Base-by-base conservation (phyloP, 2,329 filamentous ascomycete genomes). In the Ophiocordyceps australis region DNA sequence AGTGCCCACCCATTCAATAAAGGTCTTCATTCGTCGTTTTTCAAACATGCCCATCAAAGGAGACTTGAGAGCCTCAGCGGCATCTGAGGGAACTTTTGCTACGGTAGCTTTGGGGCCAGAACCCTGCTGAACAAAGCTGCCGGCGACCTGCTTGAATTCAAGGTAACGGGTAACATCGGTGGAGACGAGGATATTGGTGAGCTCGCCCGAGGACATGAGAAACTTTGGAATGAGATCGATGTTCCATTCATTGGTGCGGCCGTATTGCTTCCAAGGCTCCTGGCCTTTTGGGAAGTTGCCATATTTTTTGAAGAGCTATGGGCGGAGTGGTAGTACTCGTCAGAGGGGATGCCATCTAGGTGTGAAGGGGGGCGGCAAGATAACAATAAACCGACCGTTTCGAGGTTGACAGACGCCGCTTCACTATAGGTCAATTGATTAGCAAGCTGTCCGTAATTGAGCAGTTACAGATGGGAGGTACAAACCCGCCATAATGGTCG, bases 201-300 rank as follows among this genome's bases (percentile, higher is more conserved):
- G 65, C 60, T 98, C 86, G 54, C 89, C 89, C 35, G 91, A 93
- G 32, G 86, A 83, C 85, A 98, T 95, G 53, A 98, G 71, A 45
- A 98, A 75, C 67, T 98, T 98, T 39, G 89, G 86, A 25, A 98
- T 85, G 33, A 98, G 69, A 50, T 98, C 91, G 55, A 98, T 91
- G 65, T 94, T 95, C 89, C 89, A 98, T 67, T 95, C 86, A 59
- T 94, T 94, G 50, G 74, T 64, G 32, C 89, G 78, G 42, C 86
- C 86, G 53, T 94, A 95, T 57, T 93, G 85, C 65, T 91, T 86
- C 89, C 89, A 95, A 38, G 86, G 85, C 63, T 94, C 80, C 47
- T 83, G 75, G 40, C 78, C 80, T 34, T 65, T 50, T 32, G 58
- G 51, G 49, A 72, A 80, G 62, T 89, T 89, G 51, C 81, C 80